Base-by-base conservation (phyloP, 257 asterid genomes). In the Lantana camara region DNA sequence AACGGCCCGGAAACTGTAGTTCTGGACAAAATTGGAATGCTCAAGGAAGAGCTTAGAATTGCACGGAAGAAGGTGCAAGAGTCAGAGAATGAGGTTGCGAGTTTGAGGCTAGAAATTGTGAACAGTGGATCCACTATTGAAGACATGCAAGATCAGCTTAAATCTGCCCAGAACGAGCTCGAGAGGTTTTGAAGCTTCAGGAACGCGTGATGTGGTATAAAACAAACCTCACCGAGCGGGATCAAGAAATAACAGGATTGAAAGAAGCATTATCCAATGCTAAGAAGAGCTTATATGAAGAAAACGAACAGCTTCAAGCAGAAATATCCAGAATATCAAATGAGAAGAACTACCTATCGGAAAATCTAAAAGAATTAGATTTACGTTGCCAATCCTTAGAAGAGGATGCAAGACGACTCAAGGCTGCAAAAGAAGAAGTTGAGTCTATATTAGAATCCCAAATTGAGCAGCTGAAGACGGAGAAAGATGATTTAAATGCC, bases 211-310 rank as follows among this genome's bases (percentile, higher is more conserved):
- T 30, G 9, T 79, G 90, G 77, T 84, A 80, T 74, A 82, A 84
- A 63, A 64, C 57, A 56, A 71, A 53, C 71, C 67, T 88, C 19
- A 61, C 89, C 3, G 82, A 77, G 45, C 83, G 87, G 24, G 89
- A 83, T 59, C 84, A 74, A 70, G 93, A 85, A 68, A 88, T 87
- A 68, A 54, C 78, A 64, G 78, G 66, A 45, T 57, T 84, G n/a
- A n/a, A n/a, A n/a, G n/a, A n/a, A n/a, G n/a, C n/a, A n/a, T n/a
- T n/a, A n/a, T n/a, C n/a, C n/a, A n/a, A n/a, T n/a, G n/a, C n/a
- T n/a, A n/a, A n/a, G n/a, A 27, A 27, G 2, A 27, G 5, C 32
- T 5, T 27, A 48, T 67, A 82, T 1, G 86, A 84, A 69, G 89
- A 82, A 63, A 85, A 85, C 40, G 59, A 74, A 60, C 73, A 77